A percentile compares a stretch with the other conserved stretches of the same genome.
Evolutionary conservation across 805 yeast species (phyloP).

Genomic region (Pichia sporocuriosa): DNA sequence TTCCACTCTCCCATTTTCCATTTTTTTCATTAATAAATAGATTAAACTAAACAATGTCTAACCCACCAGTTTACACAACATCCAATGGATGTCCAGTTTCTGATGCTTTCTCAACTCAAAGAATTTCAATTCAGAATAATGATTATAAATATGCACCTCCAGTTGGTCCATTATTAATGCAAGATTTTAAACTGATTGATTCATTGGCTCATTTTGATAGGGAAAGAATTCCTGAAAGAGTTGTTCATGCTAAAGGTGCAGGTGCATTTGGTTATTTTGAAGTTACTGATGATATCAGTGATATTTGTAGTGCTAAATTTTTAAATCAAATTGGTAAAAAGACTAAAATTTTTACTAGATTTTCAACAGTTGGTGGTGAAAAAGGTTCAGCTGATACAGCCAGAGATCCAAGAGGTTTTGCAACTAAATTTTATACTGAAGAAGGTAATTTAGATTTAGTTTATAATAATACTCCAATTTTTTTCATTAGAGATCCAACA

Average conservation of each 20-base stretch:
- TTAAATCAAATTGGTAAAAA: constrained; percentile 71
- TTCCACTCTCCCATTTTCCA: background rate
- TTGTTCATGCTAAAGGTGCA: constrained; percentile 89
- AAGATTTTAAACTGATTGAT: constrained; percentile 76
- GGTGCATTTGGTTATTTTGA: constrained; percentile 87
- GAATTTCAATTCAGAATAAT: constrained; percentile 50
- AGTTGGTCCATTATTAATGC: constrained; percentile 68
- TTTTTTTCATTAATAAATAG: background rate
- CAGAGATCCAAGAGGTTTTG: constrained; percentile 83
- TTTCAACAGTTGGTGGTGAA: constrained; percentile 87
- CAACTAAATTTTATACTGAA: constrained; percentile 73
- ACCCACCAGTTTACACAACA: constrained; percentile 58
- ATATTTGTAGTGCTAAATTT: constrained; percentile 63
- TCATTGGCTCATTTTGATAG: constrained; percentile 82
- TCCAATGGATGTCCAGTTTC: constrained; percentile 73
- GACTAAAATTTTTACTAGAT: constrained; percentile 66
- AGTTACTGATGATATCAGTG: constrained; percentile 79
- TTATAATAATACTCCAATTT: constrained; percentile 80
- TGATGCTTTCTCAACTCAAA: constrained; percentile 69
- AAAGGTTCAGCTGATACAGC: constrained; percentile 75
- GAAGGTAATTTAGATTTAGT: constrained; percentile 84
- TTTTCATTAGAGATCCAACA: constrained; percentile 77
- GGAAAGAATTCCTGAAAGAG: constrained; percentile 88
- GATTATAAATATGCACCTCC: constrained; percentile 29
- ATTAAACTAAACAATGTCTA: constrained; percentile 20